Evolutionary conservation across 75 land plant genomes (phyloP).

Genomic region (Cupressus sempervirens): DNA sequence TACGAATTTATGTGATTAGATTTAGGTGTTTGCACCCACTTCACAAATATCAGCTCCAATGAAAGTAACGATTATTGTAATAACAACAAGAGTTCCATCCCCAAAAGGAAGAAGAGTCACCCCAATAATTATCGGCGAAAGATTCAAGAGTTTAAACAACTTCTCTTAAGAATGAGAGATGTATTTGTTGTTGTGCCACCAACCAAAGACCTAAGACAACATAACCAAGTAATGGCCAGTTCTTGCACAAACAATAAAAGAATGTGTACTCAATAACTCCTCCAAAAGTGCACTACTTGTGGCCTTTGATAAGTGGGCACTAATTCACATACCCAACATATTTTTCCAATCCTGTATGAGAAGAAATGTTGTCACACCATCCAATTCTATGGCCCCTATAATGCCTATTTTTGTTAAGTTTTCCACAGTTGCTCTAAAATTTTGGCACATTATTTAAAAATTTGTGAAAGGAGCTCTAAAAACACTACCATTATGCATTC

Average conservation of each 20-base stretch:
- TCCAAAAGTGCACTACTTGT: constrained; percentile 53
- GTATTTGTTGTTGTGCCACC: constrained; percentile 73
- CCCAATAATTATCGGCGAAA: constrained; percentile 82
- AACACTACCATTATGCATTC: too few species aligned
- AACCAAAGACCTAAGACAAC: constrained; percentile 46
- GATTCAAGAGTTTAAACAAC: constrained; percentile 56
- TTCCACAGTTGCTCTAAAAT: background rate
- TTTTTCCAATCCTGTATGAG: constrained; percentile 43
- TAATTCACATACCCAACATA: constrained; percentile 39
- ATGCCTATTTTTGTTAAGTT: background rate
- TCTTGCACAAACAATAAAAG: constrained; percentile 63
- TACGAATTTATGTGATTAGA: too few species aligned
- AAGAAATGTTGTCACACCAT: background rate
- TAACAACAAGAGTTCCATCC: constrained; percentile 90
- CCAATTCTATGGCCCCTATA: background rate
- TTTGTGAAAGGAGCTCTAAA: background rate
- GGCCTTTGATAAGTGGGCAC: constrained; percentile 58
- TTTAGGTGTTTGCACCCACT: constrained; percentile 60
- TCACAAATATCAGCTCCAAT: constrained; percentile 59
- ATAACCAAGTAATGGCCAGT: constrained; percentile 73
- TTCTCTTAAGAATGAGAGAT: constrained; percentile 76
- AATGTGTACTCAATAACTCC: constrained; percentile 70
- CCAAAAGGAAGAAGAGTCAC: constrained; percentile 80
- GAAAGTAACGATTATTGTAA: constrained; percentile 85
- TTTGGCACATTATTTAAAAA: too few species aligned